Evolutionary conservation across 2,329 filamentous ascomycete species (phyloP).

Genomic region (Aspergillus sojae): DNA sequence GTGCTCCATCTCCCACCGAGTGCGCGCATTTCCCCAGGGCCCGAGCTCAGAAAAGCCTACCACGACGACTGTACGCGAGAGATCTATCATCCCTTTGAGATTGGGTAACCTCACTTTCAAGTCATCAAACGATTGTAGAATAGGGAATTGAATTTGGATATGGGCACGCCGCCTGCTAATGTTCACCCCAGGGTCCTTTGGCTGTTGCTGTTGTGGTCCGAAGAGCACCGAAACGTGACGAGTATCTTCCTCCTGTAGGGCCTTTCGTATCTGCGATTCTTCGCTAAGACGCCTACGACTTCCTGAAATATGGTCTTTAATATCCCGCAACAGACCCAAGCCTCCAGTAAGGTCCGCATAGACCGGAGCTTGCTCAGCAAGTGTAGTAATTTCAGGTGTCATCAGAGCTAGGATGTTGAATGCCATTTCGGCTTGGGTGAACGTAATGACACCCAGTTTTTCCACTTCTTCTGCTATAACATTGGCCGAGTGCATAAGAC

Average conservation of each 20-base stretch:
- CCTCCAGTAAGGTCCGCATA: slow-evolving; percentile 45
- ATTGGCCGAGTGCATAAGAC: slow-evolving; percentile 49
- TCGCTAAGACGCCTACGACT: slow-evolving; percentile 24
- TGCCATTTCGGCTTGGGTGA: slow-evolving; percentile 48
- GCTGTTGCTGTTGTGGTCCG: background rate
- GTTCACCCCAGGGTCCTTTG: background rate
- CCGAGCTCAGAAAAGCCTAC: slow-evolving; percentile 46
- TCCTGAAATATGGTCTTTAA: slow-evolving; percentile 26
- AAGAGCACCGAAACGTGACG: slow-evolving; percentile 12
- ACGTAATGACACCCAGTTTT: slow-evolving; percentile 42
- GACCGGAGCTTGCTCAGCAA: slow-evolving; percentile 39
- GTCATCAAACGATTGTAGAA: background rate
- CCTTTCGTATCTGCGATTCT: slow-evolving; percentile 23
- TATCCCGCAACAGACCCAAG: slow-evolving; percentile 31
- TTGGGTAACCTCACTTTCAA: slow-evolving; percentile 10
- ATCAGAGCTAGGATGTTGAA: slow-evolving; percentile 42
- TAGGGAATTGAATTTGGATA: slow-evolving; percentile 14
- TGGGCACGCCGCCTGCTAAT: slow-evolving; percentile 10
- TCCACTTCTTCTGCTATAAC: slow-evolving; percentile 43
- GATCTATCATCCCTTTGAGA: slow-evolving; percentile 42
- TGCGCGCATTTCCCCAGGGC: slow-evolving; percentile 97
- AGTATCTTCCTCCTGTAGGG: slow-evolving; percentile 25
- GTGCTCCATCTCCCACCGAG: slow-evolving; percentile 98
- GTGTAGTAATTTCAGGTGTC: slow-evolving; percentile 29
- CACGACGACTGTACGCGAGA: slow-evolving; percentile 42